A percentile compares a stretch with the other conserved stretches of the same genome.
These are phyloP conservation scores for Polyplosphaeria fusca DNA, from an alignment of 495 filamentous ascomycete genomes.

Conservation along the genomic window DNA sequence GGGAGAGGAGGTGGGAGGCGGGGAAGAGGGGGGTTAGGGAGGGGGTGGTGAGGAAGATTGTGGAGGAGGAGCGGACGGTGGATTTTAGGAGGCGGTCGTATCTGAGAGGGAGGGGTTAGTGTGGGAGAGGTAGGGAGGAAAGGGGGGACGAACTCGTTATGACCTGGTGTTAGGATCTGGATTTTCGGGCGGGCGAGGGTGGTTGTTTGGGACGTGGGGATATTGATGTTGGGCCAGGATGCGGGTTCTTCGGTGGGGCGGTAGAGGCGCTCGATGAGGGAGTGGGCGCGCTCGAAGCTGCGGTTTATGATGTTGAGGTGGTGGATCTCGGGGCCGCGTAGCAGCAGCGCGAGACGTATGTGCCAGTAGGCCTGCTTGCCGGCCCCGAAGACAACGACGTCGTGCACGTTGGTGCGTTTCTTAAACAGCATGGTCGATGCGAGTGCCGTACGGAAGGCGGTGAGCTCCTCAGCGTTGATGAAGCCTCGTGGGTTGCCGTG, in stretches of 20 bases:
- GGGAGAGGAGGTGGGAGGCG: constrained; percentile 57
- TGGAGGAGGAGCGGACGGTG: constrained; percentile 65
- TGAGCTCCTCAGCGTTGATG: constrained; percentile 80
- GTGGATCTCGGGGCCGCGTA: constrained; percentile 68
- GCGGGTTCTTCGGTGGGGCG: constrained; percentile 17
- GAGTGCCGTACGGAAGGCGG: constrained; percentile 90
- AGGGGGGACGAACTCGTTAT: too few relatives aligned
- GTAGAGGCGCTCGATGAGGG: constrained; percentile 58
- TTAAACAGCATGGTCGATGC: constrained; percentile 71
- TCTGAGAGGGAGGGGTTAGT: too few relatives aligned
- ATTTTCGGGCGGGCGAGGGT: constrained; percentile 54
- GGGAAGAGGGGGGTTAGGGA: constrained; percentile 61
- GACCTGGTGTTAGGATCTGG: constrained; percentile 64
- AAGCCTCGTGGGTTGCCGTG: constrained; percentile 70
- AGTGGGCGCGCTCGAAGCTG: constrained; percentile 59
- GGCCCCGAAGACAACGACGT: constrained; percentile 80
- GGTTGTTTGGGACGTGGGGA: constrained; percentile 2
- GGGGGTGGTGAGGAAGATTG: constrained; percentile 80
- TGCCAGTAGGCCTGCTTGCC: constrained; percentile 95
- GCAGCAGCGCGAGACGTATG: constrained; percentile 72
- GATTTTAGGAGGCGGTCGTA: constrained; percentile 63
- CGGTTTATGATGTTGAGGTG: constrained; percentile 77
- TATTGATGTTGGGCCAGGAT: constrained; percentile 1
- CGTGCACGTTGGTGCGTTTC: constrained; percentile 65
- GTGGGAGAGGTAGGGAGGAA: too few relatives aligned